Percentiles rank a stretch among this genome's conserved stretches.
Conservation (phyloP, 108 stramenopile species). For the Cyclotella kingstonii region DNA sequence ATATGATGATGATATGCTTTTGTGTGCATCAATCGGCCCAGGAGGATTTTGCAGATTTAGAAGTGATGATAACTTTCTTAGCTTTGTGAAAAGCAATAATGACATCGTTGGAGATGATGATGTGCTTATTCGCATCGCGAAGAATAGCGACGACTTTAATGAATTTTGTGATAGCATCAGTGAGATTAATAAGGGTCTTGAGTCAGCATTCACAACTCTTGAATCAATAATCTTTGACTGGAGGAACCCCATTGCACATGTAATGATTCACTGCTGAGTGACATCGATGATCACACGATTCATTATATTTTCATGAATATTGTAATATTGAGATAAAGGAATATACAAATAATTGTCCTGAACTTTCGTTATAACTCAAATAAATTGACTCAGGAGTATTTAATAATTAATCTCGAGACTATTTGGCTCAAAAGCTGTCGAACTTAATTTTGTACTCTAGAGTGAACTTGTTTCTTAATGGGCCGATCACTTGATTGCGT, state of each 20-base stretch:
- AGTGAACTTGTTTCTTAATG: no score
- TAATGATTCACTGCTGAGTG: conserved; percentile 17
- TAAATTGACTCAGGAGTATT: no score
- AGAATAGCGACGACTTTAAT: conserved; percentile 27
- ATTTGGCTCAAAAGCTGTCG: no score
- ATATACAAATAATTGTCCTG: no score
- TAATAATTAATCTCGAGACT: no score
- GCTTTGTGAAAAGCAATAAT: background rate
- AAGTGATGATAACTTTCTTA: conserved; percentile 24
- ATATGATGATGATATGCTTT: conserved; percentile 27
- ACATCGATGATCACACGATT: no score
- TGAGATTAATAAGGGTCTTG: conserved; percentile 12
- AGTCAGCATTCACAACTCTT: conserved; percentile 10
- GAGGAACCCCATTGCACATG: conserved; percentile 27
- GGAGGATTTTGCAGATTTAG: conserved; percentile 5
- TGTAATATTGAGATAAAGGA: no score
- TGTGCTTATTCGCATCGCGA: conserved; percentile 17
- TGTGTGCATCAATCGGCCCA: conserved; percentile 11
- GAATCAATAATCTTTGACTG: conserved; percentile 31
- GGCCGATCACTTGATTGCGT: no score
- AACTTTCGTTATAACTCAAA: no score
- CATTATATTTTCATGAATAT: no score
- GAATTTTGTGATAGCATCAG: conserved; percentile 23
- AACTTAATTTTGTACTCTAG: no score
- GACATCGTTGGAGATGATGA: conserved; percentile 14